A percentile compares a stretch with the other conserved stretches of the same genome.
Evolutionary conservation across 257 asterid genomes (phyloP).

Genomic region (Salvia rosmarinus): DNA sequence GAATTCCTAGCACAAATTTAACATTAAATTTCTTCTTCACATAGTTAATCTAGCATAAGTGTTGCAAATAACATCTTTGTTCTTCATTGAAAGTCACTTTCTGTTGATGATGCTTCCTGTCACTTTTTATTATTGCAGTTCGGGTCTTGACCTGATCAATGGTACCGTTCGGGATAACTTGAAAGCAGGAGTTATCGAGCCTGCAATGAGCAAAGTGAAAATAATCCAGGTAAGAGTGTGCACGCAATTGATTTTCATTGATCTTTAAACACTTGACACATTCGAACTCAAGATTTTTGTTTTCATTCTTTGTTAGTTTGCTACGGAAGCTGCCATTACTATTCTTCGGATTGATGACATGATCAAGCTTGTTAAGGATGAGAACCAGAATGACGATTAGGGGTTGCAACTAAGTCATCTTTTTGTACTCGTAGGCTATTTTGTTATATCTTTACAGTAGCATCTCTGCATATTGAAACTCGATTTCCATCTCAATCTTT

Average conservation of each 20-base stretch:
- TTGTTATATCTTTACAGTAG: background rate
- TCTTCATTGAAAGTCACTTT: background rate
- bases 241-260: too few species aligned
- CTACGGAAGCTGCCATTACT: conserved; percentile 96
- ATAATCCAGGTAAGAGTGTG: conserved; percentile 70
- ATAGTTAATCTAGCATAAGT: background rate
- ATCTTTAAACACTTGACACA: too few species aligned
- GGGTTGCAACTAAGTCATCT: background rate
- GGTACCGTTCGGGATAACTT: conserved; percentile 81
- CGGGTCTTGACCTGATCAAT: conserved; percentile 89
- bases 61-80: background rate
- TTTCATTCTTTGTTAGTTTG: conserved; percentile 62
- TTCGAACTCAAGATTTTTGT: background rate
- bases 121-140: conserved; percentile 47
- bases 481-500: background rate
- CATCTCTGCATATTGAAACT: background rate
- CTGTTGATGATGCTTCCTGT: background rate
- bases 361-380: conserved; percentile 91
- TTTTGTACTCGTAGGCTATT: background rate
- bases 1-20: background rate
- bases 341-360: conserved; percentile 97
- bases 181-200: conserved; percentile 96
- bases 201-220: conserved; percentile 99
- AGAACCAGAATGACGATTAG: conserved; percentile 54
- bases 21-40: background rate